Base-by-base conservation (phyloP, 1,139 yeast genomes). In the Eremothecium cymbalariae region DNA sequence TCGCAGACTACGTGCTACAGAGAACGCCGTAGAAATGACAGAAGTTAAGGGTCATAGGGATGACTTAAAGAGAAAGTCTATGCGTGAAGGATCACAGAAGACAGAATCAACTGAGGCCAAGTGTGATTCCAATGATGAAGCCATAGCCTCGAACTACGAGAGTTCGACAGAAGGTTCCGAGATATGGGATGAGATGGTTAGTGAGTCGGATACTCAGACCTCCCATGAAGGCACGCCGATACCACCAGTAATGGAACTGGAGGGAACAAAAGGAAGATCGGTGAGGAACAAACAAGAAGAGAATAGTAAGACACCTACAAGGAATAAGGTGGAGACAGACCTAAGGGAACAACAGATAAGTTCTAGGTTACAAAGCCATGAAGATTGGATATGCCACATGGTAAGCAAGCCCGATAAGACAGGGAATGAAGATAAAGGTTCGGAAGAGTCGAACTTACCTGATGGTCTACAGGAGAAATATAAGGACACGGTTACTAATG, bases 401-500 rank as follows among this genome's bases (percentile, higher is more conserved):
- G 25, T 11, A 7, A 23, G 25, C 8, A 7, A 8, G 7, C 12
- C 14, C 8, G 14, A 11, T 9, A 6, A 8, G 13, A 23, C 8
- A 8, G 8, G 12, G 8, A 19, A 9, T 19, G n/a, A n/a, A n/a
- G n/a, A n/a, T n/a, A n/a, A n/a, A n/a, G 9, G 8, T 19, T 19
- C 21, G 21, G 12, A 23, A 23, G 25, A 23, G 14, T 8, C 25
- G 25, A 14, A 23, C 13, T 23, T 23, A 23, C 25, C 25, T 8
- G 7, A 8, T 7, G 25, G 8, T 8, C 12, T 23, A 12, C 15
- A 18, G 13, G 21, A 15, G 7, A 32, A 32, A 14, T 32, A 32
- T 13, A 17, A 26, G 13, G 24, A n/a, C 9, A 32, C 33, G 14
- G 35, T 32, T 7, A 32, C 32, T n/a, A 19, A 25, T 16, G 32